A percentile compares a stretch with the other conserved stretches of the same genome.
Evolutionary conservation across 2,329 filamentous ascomycete species (phyloP).

Genomic region (Metarhizium humberi): DNA sequence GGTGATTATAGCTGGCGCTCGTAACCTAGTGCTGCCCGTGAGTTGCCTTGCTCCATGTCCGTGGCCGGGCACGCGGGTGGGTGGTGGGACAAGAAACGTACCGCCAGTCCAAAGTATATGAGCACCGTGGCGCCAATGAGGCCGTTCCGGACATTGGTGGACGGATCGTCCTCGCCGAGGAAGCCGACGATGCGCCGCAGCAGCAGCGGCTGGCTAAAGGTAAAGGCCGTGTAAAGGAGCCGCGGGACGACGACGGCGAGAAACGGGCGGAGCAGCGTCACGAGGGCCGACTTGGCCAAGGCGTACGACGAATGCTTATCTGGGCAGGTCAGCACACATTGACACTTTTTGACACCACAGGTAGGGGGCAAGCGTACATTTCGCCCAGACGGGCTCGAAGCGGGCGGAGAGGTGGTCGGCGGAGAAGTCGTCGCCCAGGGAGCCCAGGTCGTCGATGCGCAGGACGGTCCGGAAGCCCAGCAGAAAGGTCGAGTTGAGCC

Average conservation of each 20-base stretch:
- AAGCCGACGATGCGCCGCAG: constrained; percentile 21
- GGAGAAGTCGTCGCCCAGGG: constrained; percentile 11
- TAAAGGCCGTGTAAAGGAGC: constrained; percentile 20
- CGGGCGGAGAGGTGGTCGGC: constrained; percentile 1
- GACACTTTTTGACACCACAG: background rate
- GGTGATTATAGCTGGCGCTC: constrained; percentile 18
- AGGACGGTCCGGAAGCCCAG: constrained; percentile 22
- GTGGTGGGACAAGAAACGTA: constrained; percentile 14
- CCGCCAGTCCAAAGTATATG: constrained; percentile 32
- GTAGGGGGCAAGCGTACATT: background rate
- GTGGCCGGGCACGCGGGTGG: constrained; percentile 14
- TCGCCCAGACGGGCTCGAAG: background rate
- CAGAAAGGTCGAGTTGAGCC: constrained; percentile 18
- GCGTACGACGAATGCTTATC: constrained; percentile 2
- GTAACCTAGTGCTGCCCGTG: constrained; percentile 1
- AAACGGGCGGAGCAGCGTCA: constrained; percentile 8
- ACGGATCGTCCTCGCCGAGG: constrained; percentile 11
- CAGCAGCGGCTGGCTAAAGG: constrained; percentile 31
- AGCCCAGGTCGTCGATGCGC: constrained; percentile 20
- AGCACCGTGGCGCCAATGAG: constrained; percentile 29
- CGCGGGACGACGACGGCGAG: constrained; percentile 17
- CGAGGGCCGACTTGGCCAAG: constrained; percentile 7
- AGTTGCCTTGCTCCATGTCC: background rate
- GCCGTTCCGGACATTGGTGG: constrained; percentile 16
- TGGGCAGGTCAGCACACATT: background rate